Evolutionary conservation across 1,284 basidiomycete species (phyloP).

Genomic region (Trichosporon sp.): DNA sequence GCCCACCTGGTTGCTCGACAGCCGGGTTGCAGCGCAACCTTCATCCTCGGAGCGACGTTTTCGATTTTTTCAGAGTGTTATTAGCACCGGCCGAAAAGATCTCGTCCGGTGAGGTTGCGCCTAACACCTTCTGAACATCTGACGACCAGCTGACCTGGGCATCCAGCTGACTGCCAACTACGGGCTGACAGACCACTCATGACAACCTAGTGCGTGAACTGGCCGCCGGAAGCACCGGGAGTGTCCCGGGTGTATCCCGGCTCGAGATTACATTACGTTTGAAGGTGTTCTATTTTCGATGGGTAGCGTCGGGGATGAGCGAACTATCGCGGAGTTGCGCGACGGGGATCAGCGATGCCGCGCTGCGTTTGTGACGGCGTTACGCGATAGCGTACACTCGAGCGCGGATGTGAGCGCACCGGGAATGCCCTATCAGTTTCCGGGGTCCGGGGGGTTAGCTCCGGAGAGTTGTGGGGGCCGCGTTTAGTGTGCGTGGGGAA

Average conservation of each 20-base stretch:
- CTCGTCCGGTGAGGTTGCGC: not conserved
- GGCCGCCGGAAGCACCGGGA: not conserved
- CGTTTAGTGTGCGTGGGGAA: too few species aligned
- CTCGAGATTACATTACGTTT: not conserved
- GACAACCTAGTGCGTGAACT: too few species aligned
- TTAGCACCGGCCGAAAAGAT: not conserved
- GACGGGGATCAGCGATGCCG: not conserved
- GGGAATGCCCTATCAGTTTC: too few species aligned
- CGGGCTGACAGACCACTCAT: too few species aligned
- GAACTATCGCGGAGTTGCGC: not conserved
- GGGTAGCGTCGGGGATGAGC: not conserved
- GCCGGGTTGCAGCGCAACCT: not conserved
- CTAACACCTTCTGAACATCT: not conserved
- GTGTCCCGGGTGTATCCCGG: not conserved
- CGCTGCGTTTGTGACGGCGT: not conserved
- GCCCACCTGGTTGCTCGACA: not conserved
- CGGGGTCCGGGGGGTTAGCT: too few species aligned
- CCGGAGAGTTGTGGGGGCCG: too few species aligned
- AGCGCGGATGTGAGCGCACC: not conserved
- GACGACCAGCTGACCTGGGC: too few species aligned
- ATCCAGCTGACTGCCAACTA: too few species aligned
- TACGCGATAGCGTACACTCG: not conserved
- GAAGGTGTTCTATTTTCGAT: not conserved
- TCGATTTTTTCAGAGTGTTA: not conserved
- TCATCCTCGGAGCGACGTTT: not conserved